Conservation (phyloP, 2,329 filamentous ascomycete genomes). For the Corinectria fuckeliana region DNA sequence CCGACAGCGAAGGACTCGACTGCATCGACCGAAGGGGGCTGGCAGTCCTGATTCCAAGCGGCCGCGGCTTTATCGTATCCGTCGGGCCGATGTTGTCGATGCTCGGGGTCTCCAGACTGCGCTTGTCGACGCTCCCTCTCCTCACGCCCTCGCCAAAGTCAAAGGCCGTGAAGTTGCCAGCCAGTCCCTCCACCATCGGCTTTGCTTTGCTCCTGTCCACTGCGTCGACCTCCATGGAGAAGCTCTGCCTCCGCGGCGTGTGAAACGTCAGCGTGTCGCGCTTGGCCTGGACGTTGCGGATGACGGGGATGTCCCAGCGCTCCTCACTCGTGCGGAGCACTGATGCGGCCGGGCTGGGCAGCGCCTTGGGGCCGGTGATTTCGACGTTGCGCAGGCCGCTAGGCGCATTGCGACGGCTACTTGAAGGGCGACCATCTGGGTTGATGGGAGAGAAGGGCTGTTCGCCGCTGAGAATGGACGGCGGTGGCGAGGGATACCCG, state of each 20-base stretch:
- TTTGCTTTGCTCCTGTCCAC: slow-evolving; percentile 21
- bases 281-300: slow-evolving; percentile 56
- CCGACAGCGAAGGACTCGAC: slow-evolving; percentile 30
- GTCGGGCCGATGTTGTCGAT: slow-evolving; percentile 27
- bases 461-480: slow-evolving; percentile 44
- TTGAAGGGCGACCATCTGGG: slow-evolving; percentile 23
- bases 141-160: slow-evolving; percentile 46
- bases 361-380: slow-evolving; percentile 39
- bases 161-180: slow-evolving; percentile 48
- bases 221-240: slow-evolving; percentile 56
- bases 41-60: slow-evolving; percentile 28
- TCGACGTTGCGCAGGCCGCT: slow-evolving; percentile 39
- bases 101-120: slow-evolving; percentile 24
- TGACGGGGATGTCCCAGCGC: slow-evolving; percentile 48
- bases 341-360: slow-evolving; percentile 53
- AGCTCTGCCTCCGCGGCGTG: slow-evolving; percentile 53
- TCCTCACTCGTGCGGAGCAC: slow-evolving; percentile 50
- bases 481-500: slow-evolving; percentile 48
- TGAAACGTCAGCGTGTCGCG: slow-evolving; percentile 58
- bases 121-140: slow-evolving; percentile 27
- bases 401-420: slow-evolving; percentile 32
- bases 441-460: slow-evolving; percentile 32
- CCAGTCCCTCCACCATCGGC: slow-evolving; percentile 42
- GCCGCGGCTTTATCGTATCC: slow-evolving; percentile 26
- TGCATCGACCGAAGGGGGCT: slow-evolving; percentile 36